Conservation (phyloP, 192 early-diverging fungal species). For the Rhizophagus clarus region DNA sequence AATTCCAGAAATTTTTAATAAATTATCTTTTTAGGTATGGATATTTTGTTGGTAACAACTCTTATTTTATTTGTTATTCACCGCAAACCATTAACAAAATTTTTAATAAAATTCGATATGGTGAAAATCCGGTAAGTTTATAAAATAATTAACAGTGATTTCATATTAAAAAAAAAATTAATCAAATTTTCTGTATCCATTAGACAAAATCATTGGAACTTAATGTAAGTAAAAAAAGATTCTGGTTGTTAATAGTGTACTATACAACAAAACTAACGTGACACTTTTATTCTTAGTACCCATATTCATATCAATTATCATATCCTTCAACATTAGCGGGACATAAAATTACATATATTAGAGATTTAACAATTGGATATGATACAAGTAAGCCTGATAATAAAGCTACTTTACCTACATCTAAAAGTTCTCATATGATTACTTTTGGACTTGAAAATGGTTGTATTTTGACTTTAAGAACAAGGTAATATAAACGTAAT, state of each 20-base stretch:
- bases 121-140: slow-evolving; percentile 43
- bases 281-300: slow-evolving; percentile 24
- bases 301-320: slow-evolving; percentile 50
- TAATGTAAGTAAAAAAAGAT: not conserved
- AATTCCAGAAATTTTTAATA: too few relatives aligned
- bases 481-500: slow-evolving; percentile 36
- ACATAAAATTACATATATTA: slow-evolving; percentile 67
- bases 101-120: slow-evolving; percentile 83
- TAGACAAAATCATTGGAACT: not conserved
- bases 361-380: slow-evolving; percentile 89
- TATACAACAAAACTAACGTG: not conserved
- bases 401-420: slow-evolving; percentile 72
- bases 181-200: not conserved
- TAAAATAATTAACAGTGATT: not conserved
- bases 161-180: not conserved
- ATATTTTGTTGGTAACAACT: slow-evolving; percentile 83
- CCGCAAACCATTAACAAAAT: slow-evolving; percentile 68
- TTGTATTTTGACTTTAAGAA: slow-evolving; percentile 67
- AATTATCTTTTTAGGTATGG: slow-evolving; percentile 51
- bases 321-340: slow-evolving; percentile 77
- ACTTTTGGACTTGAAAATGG: slow-evolving; percentile 79
- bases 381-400: slow-evolving; percentile 69
- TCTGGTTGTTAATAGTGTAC: not conserved
- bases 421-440: slow-evolving; percentile 84
- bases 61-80: slow-evolving; percentile 87